Evolutionary conservation across 352 stramenopile species (phyloP), one percentile per base, ranked within the genome.

Genomic region (Phytophthora podocarpi): DNA sequence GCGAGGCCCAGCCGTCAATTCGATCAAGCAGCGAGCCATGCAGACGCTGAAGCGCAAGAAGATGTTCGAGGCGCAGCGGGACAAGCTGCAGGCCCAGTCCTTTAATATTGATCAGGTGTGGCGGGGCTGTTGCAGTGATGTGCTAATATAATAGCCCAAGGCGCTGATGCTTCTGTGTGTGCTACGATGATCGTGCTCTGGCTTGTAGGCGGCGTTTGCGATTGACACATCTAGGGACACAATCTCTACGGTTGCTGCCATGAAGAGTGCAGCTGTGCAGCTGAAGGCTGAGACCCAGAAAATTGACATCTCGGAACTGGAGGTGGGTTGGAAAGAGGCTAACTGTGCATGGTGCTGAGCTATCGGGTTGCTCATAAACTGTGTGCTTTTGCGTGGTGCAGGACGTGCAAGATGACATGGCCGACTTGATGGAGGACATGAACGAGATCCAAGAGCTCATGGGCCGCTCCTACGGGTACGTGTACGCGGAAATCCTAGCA

Each of bases 401-500:
- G 85, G 93, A 98, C 61, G 73, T 98, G 34, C 95, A 97, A 70
- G 97, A 99, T 71, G 95, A 98, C 61, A 97, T 99, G 87, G 95
- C 95, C 2, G 93, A 99, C 27, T 75, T 99, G 47, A 97, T 99
- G 82, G 92, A 99, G 64, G 97, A 99, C 59, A 98, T 99, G 82
- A 97, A 98, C 63, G 96, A 99, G 70, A 98, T 99, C 58, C 98
- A 99, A 60, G 96, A 99, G 59, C 90, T 96, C 36, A 88, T 99
- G 72, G 95, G 94, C 8, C 87, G 93, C 37, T 98, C 96, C 28
- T 99, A 99, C 69, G 91, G 86, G 86, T 93, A 77, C 47, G 71
- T 49, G 13, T n/a, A 37, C 11, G 12, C 12, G 6, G 20, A 39
- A 4, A 34, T 42, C 18, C 1, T 30, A 37, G 3, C 24, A 42